These are phyloP conservation scores for Psilocybe tampanensis DNA, from an alignment of 768 basidiomycete genomes.

Conservation along the genomic window DNA sequence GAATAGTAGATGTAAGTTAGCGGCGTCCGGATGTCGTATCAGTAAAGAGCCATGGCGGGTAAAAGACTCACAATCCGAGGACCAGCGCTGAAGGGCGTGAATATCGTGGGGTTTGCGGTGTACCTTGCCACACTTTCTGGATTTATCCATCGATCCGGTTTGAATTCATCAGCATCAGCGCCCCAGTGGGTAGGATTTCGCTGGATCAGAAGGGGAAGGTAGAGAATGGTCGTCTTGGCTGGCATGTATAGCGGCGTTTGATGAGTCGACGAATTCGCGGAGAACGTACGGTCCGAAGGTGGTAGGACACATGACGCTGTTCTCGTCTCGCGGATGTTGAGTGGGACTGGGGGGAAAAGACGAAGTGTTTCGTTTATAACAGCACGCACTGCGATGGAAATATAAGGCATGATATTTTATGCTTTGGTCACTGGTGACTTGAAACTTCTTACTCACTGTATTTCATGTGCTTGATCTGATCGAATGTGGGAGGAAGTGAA, in stretches of 20 bases:
- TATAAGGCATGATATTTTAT: neutral
- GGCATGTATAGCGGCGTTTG: constrained; percentile 60
- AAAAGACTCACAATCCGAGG: constrained; percentile 50
- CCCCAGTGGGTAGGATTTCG: constrained; percentile 75
- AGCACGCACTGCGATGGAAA: constrained; percentile 63
- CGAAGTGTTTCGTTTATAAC: constrained; percentile 81
- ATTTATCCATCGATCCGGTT: constrained; percentile 79
- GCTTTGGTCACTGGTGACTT: neutral
- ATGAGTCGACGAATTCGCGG: constrained; percentile 22
- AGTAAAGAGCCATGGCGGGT: neutral
- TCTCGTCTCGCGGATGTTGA: constrained; percentile 67
- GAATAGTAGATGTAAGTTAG: neutral
- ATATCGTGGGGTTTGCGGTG: constrained; percentile 67
- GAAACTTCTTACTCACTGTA: constrained; percentile 49
- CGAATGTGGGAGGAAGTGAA: constrained; percentile 51
- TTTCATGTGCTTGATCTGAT: constrained; percentile 59
- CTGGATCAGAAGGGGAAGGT: constrained; percentile 65
- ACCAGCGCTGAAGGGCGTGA: constrained; percentile 73
- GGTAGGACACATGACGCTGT: constrained; percentile 51
- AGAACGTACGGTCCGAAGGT: constrained; percentile 49
- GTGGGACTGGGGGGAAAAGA: constrained; percentile 78
- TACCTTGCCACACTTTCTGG: constrained; percentile 50
- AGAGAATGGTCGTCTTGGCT: constrained; percentile 55
- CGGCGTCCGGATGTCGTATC: neutral
- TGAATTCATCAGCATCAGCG: constrained; percentile 72